These are phyloP conservation scores for Friedmanniomyces simplex DNA, from an alignment of 495 filamentous ascomycete genomes.

Conservation along the genomic window DNA sequence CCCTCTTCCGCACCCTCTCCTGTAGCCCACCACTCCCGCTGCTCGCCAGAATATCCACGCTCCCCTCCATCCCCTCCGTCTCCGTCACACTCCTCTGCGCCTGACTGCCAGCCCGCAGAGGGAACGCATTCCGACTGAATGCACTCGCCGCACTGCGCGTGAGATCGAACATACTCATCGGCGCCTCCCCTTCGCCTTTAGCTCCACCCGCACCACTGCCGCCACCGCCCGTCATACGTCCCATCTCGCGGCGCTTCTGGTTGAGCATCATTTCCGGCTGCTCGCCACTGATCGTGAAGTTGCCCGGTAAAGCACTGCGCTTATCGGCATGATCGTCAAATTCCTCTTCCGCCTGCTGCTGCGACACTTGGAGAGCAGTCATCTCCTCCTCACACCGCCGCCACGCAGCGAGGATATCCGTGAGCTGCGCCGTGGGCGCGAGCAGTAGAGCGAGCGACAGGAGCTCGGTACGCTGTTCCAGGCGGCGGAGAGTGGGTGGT, in stretches of 20 bases:
- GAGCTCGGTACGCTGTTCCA: conserved; percentile 83
- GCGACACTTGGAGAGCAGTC: conserved; percentile 42
- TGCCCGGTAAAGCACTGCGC: conserved; percentile 22
- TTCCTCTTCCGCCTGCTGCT: conserved; percentile 59
- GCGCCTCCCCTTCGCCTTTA: conserved; percentile 53
- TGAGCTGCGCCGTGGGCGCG: conserved; percentile 63
- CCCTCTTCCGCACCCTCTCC: conserved; percentile 33
- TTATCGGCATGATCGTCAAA: conserved; percentile 59
- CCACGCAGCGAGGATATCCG: conserved; percentile 78
- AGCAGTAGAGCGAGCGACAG: conserved; percentile 75
- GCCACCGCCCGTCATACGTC: conserved; percentile 11
- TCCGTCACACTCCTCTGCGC: conserved; percentile 1
- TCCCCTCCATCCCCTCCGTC: conserved; percentile 12
- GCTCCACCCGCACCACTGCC: conserved; percentile 9
- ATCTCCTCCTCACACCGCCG: conserved; percentile 82
- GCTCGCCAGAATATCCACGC: conserved; percentile 21
- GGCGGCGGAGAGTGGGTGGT: conserved; percentile 46
- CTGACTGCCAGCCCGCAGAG: conserved; percentile 27
- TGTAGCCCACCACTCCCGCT: conserved; percentile 2
- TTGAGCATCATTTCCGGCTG: conserved; percentile 16
- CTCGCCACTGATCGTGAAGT: conserved; percentile 12
- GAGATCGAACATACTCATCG: conserved; percentile 90
- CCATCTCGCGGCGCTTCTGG: conserved; percentile 20
- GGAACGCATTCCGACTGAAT: conserved; percentile 53
- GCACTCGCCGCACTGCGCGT: conserved; percentile 74